Evolutionary conservation across 169 alveolate species (phyloP).

Genomic region (Theileria orientalis): DNA sequence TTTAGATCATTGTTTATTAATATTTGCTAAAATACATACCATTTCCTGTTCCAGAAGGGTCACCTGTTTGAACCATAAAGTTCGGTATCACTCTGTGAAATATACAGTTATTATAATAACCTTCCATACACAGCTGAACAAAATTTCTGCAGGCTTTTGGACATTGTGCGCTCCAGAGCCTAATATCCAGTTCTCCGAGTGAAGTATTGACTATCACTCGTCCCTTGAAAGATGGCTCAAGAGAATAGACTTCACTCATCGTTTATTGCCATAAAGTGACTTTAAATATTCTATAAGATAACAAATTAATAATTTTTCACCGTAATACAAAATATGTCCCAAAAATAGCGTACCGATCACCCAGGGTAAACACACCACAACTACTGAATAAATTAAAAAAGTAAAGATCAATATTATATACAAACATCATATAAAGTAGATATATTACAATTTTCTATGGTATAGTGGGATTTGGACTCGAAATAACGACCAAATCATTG

Average conservation of each 20-base stretch:
- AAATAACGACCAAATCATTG: not conserved
- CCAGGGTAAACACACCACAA: not conserved
- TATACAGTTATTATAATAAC: constrained; percentile 85
- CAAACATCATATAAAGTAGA: too few species aligned
- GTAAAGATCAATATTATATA: not conserved
- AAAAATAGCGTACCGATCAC: too few species aligned
- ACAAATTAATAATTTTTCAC: too few species aligned
- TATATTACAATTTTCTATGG: too few species aligned
- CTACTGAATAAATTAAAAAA: not conserved
- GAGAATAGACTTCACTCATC: constrained; percentile 83
- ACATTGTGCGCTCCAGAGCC: constrained; percentile 87
- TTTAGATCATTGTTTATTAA: too few species aligned
- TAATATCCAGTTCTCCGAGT: constrained; percentile 89
- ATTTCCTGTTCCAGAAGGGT: constrained; percentile 78
- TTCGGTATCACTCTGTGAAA: constrained; percentile 87
- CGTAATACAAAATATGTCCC: too few species aligned
- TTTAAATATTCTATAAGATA: too few species aligned
- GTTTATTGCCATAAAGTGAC: not conserved
- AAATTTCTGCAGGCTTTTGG: constrained; percentile 90
- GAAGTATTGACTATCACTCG: constrained; percentile 87
- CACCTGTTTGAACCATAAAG: constrained; percentile 90
- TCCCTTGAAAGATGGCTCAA: constrained; percentile 91
- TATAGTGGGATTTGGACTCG: too few species aligned
- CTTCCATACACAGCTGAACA: constrained; percentile 85
- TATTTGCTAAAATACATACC: constrained; percentile 31